Evolutionary conservation across 2,329 filamentous ascomycete species (phyloP).

Genomic region (Fusarium sp.): DNA sequence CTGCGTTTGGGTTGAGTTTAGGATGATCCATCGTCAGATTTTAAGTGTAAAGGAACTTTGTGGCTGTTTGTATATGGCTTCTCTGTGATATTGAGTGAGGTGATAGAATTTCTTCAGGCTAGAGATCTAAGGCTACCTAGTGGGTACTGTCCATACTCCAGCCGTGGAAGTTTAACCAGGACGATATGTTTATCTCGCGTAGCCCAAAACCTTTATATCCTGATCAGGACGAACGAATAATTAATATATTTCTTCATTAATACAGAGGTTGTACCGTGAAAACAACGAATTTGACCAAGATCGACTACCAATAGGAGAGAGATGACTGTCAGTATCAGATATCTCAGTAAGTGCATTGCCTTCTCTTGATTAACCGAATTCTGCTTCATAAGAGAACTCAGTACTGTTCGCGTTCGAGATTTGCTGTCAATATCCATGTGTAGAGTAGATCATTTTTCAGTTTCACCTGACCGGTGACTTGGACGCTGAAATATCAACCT

Average conservation of each 20-base stretch:
- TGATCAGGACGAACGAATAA: neutral
- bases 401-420: neutral
- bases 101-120: neutral
- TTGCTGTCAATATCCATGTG: neutral
- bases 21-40: constrained; percentile 32
- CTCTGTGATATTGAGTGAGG: neutral
- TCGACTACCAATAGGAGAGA: constrained; percentile 6
- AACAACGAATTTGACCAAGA: neutral
- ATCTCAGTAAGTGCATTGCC: neutral
- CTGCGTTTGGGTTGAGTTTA: constrained; percentile 14
- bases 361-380: neutral
- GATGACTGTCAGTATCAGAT: constrained; percentile 9
- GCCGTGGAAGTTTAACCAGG: neutral
- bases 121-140: neutral
- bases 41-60: neutral
- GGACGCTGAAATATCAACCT: neutral
- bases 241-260: neutral
- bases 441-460: neutral
- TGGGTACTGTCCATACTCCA: neutral
- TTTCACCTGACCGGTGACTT: constrained; percentile 56
- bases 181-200: no score
- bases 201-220: neutral
- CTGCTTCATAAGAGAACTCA: neutral
- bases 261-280: neutral
- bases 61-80: neutral